phyloP scores from a whole-genome alignment of 2,329 filamentous ascomycete species.

The Pyricularia pennisetigena region DNA sequence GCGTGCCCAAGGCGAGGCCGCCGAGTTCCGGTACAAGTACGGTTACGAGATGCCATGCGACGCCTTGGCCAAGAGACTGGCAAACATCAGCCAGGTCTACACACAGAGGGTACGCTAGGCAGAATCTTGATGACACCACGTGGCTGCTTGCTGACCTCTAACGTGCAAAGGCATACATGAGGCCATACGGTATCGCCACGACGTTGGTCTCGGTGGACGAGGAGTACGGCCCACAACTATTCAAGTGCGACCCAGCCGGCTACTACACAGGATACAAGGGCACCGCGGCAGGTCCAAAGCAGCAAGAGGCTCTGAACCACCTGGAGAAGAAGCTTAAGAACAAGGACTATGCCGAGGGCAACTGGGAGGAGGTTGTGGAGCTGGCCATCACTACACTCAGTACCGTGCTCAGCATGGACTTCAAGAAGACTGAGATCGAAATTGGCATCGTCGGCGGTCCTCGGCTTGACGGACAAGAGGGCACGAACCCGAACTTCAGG shows the following conservation, averaged over 20 bases:
- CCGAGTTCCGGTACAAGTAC: constrained; percentile 96
- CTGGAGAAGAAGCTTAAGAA: constrained; percentile 99
- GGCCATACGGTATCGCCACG: constrained; percentile 88
- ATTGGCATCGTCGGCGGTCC: constrained; percentile 94
- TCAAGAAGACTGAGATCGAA: constrained; percentile 98
- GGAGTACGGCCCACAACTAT: constrained; percentile 87
- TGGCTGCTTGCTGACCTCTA: constrained; percentile 6
- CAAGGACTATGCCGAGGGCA: constrained; percentile 87
- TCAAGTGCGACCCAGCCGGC: constrained; percentile 96
- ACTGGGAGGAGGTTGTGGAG: constrained; percentile 97
- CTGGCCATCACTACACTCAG: constrained; percentile 90
- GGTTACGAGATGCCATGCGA: constrained; percentile 99
- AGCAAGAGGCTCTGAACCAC: constrained; percentile 97
- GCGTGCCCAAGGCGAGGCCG: constrained; percentile 88
- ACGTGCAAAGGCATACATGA: constrained; percentile 71
- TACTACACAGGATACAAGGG: constrained; percentile 99
- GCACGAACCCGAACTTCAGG: constrained; percentile 70
- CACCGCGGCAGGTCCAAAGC: constrained; percentile 92
- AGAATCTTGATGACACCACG: not conserved
- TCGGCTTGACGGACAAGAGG: constrained; percentile 70
- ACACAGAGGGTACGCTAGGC: constrained; percentile 68
- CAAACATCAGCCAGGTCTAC: constrained; percentile 99
- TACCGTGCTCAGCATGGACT: constrained; percentile 95
- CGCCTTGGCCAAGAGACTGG: constrained; percentile 88
- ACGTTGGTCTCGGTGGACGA: constrained; percentile 91